Base-by-base conservation (phyloP, 768 basidiomycete genomes). In the Pleurotus giganteus region DNA sequence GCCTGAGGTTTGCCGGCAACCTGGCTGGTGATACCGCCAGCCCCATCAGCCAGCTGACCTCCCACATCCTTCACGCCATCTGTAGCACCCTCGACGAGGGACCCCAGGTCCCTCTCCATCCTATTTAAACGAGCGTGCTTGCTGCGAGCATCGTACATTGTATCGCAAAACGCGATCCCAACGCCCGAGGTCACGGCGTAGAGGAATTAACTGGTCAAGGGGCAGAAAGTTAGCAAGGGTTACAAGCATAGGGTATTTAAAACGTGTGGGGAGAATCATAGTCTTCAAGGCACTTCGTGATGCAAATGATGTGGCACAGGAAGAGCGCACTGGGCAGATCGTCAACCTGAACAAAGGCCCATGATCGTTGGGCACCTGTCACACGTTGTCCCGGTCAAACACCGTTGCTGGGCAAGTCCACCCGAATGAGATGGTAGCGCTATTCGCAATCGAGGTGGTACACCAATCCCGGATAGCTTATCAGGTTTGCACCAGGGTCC, bases 1-100 rank as follows among this genome's bases (percentile, higher is more conserved):
- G 49, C 21, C 47, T 76, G 70, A 56, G 65, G 56, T 2, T 60
- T 68, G 28, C 62, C 67, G 13, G 66, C 67, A 37, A 67, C 71
- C 31, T 37, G 49, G 19, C 29, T 24, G 24, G 34, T 17, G 13
- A 59, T 64, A 31, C n/a, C 19, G 4, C 53, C 34, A 42, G 57
- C 32, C 36, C 55, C 34, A 23, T 37, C 49, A 51, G 34, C 49
- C 34, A 23, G 60, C 60, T 28, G 58, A 57, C 42, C 59, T 49
- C 43, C 24, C 19, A 2, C 55, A 57, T 13, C 62, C 46, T 23
- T 43, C 54, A 6, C 70, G 72, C 27, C 68, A 72, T 41, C 67
- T 76, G 2, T 81, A 86, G 41, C 67, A 86, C 37, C 77, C 75
- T 49, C 68, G 90, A 52, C 82, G 81, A 51, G 49, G 49, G 49